Conservation (phyloP, 176 grass and related monocot species). For the Pharus latifolius region DNA sequence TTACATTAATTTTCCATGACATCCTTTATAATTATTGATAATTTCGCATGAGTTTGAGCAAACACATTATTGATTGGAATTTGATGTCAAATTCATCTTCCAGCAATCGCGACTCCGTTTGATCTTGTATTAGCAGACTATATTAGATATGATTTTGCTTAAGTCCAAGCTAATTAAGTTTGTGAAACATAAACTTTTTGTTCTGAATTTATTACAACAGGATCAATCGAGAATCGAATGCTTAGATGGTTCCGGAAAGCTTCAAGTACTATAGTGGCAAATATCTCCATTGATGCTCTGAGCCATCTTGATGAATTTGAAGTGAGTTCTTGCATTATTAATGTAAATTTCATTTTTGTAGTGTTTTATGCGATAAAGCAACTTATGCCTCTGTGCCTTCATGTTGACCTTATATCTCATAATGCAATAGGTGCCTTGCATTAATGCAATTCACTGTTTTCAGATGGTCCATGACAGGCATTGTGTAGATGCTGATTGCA, state of each 20-base stretch:
- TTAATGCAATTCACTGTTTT: neutral
- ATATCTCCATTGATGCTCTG: constrained; percentile 58
- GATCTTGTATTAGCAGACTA: constrained; percentile 6
- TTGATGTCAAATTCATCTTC: neutral
- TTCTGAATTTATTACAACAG: constrained; percentile 33
- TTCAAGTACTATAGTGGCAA: constrained; percentile 57
- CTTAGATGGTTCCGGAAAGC: constrained; percentile 62
- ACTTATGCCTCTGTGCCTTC: neutral
- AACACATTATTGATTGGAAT: neutral
- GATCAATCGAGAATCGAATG: constrained; percentile 49
- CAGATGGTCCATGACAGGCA: neutral
- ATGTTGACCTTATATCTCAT: neutral
- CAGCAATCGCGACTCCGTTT: neutral
- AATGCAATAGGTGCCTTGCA: neutral
- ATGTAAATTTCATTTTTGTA: constrained; percentile 4
- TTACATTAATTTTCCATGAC: neutral
- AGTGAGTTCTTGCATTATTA: constrained; percentile 36
- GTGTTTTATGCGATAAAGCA: neutral
- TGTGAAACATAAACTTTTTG: neutral
- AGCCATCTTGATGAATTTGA: constrained; percentile 65
- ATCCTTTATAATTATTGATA: neutral
- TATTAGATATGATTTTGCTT: neutral
- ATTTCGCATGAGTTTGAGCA: neutral
- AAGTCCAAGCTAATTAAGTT: neutral
- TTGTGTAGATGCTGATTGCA: neutral